Evolutionary conservation across 306 rosid genomes (phyloP), one percentile per base, ranked within the genome.

Genomic region (Cucumis sativus): DNA sequence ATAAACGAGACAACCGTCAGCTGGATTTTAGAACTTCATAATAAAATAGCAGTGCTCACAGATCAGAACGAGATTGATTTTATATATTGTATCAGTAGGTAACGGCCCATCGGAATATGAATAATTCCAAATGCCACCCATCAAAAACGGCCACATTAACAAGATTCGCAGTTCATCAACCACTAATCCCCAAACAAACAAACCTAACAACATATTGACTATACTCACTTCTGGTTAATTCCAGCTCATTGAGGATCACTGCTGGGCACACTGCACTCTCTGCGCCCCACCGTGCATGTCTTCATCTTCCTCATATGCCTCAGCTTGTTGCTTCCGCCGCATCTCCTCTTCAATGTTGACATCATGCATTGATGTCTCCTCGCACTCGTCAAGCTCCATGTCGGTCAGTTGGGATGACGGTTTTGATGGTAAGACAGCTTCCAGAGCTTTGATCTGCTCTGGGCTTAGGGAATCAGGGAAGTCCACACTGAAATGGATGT

Each of bases 331-430:
- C 83, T 79, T 94, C 91, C 97, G 82, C 83, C 96, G 85, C 80
- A 82, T 70, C 88, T 94, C 97, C 70, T 94, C 97, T 78, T 91
- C 97, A 73, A 94, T 89, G 70, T 91, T 91, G 33, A 94, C 98
- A 65, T 91, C 95, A 11, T 94, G 88, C 23, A 91, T 87, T 28
- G 97, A 91, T 0, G 97, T 94, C 80, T 94, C 98, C 86, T 94
- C 98, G 4, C 98, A 94, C 78, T 94, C 98, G 1, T 94, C 98
- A 11, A 94, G 66, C 87, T 90, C 97, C 97, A 94, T 94, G 68
- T 91, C 98, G 0, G 92, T 86, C 51, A 94, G 78, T 72, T 84
- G 88, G 4, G 91, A 80, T 0, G 86, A 75, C 37, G 87, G 79
- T 83, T 74, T 89, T 10, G 97, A 79, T 3, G 96, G 98, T 71